phyloP scores from a whole-genome alignment of 73 alveolate species.

The Symbiodinium natans region DNA sequence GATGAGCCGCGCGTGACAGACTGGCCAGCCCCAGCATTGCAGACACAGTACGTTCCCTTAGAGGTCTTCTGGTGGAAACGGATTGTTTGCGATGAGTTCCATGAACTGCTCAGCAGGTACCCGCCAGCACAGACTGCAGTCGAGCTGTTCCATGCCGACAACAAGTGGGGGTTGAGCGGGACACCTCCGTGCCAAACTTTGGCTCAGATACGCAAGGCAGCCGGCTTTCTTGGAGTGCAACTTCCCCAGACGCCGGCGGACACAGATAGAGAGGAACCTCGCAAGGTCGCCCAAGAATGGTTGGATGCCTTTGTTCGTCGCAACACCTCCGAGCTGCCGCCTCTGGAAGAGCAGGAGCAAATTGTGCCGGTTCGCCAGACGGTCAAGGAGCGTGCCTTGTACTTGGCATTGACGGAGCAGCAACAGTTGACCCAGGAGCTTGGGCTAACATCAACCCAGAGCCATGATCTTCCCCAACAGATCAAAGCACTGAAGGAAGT shows the following conservation, averaged over 20 bases:
- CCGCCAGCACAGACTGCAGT: constrained; percentile 83
- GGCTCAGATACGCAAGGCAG: constrained; percentile 78
- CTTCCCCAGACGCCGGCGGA: constrained; percentile 34
- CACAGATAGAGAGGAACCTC: constrained; percentile 39
- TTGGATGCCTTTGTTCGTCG: constrained; percentile 72
- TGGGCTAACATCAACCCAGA: neutral
- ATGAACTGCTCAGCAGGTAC: constrained; percentile 50
- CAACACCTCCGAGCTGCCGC: constrained; percentile 65
- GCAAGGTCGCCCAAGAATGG: constrained; percentile 87
- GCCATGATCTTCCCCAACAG: neutral
- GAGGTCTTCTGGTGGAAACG: constrained; percentile 81
- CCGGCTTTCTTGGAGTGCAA: constrained; percentile 70
- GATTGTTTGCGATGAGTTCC: constrained; percentile 82
- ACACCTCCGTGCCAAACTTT: constrained; percentile 57
- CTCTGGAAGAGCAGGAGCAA: constrained; percentile 47
- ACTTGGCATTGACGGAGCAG: constrained; percentile 41
- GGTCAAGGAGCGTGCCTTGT: constrained; percentile 48
- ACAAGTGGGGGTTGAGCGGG: constrained; percentile 84
- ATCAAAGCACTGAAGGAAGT: constrained; percentile 31
- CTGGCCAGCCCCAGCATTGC: neutral
- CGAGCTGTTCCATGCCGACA: constrained; percentile 42
- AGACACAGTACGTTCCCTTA: neutral
- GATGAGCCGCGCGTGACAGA: neutral
- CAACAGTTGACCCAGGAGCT: neutral
- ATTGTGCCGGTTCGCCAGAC: constrained; percentile 62